A percentile compares a stretch with the other conserved stretches of the same genome.
These are phyloP conservation scores for Euphorbia lathyris DNA, from an alignment of 345 rosid genomes.

Conservation along the genomic window DNA sequence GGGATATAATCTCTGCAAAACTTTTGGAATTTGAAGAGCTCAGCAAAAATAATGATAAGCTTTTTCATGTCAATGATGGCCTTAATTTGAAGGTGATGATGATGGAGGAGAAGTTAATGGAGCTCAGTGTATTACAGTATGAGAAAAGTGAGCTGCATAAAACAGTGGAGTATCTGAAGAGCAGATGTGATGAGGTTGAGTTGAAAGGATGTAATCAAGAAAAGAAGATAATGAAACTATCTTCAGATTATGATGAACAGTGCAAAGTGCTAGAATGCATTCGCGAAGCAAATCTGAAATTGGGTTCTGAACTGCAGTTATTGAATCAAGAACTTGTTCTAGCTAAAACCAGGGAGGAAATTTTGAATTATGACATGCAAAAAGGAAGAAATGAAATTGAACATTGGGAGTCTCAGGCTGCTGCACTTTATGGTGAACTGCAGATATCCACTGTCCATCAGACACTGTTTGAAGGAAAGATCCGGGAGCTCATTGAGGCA, in stretches of 20 bases:
- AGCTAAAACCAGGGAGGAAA: constrained; percentile 47
- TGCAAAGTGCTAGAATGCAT: constrained; percentile 38
- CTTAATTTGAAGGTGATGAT: constrained; percentile 49
- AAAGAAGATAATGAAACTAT: constrained; percentile 50
- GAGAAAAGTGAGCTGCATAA: constrained; percentile 44
- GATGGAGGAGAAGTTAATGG: constrained; percentile 41
- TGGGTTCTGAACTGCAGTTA: constrained; percentile 46
- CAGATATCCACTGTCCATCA: constrained; percentile 52
- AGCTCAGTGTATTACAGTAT: constrained; percentile 31
- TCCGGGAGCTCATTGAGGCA: constrained; percentile 47
- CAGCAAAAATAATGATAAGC: constrained; percentile 37
- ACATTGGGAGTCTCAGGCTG: constrained; percentile 59
- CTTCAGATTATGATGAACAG: constrained; percentile 47
- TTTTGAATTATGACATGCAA: constrained; percentile 46
- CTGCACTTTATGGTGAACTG: constrained; percentile 45
- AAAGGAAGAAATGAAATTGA: constrained; percentile 44
- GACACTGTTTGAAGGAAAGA: constrained; percentile 55
- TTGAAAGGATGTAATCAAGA: constrained; percentile 41
- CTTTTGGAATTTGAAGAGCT: constrained; percentile 44
- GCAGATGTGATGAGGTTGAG: constrained; percentile 56
- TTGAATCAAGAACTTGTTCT: constrained; percentile 42
- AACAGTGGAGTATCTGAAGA: constrained; percentile 50
- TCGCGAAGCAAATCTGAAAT: constrained; percentile 39
- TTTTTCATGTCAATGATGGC: constrained; percentile 42
- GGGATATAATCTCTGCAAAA: constrained; percentile 44